A percentile compares a stretch with the other conserved stretches of the same genome.
Conservation (phyloP, 495 filamentous ascomycete species). For the Clohesyomyces aquaticus region DNA sequence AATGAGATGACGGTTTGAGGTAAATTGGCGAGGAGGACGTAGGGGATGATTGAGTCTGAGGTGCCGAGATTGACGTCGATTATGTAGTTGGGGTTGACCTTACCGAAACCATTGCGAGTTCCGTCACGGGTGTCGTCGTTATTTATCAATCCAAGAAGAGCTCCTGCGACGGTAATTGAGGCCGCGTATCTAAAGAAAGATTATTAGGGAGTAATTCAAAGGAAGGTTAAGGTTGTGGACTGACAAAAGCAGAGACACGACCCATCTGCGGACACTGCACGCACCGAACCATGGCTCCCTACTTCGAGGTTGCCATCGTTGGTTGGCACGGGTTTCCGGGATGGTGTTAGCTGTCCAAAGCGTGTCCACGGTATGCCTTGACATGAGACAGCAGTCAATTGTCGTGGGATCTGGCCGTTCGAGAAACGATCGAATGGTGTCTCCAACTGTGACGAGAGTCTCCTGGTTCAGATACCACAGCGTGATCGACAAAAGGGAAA, state of each 20-base stretch:
- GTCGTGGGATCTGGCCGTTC: conserved; percentile 11
- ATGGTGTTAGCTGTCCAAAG: conserved; percentile 2
- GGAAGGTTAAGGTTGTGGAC: not conserved
- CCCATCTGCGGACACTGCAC: conserved; percentile 7
- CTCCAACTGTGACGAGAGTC: conserved; percentile 20
- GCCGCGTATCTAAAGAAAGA: not conserved
- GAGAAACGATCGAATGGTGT: conserved; percentile 21
- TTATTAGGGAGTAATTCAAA: not conserved
- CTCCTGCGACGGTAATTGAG: conserved; percentile 1
- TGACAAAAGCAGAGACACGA: conserved; percentile 8
- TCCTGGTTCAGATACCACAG: conserved; percentile 2
- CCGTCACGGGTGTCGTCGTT: not conserved
- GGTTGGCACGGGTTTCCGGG: conserved; percentile 2
- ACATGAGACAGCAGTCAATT: conserved; percentile 12
- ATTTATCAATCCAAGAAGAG: not conserved
- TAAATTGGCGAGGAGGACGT: conserved; percentile 31
- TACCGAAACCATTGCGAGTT: conserved; percentile 11
- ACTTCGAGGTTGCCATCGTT: not conserved
- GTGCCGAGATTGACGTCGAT: not conserved
- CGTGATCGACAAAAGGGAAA: conserved; percentile 16
- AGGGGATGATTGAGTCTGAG: conserved; percentile 10
- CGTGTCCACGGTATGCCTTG: not conserved
- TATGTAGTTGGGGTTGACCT: conserved; percentile 13
- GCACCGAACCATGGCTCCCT: conserved; percentile 9
- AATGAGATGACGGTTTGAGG: conserved; percentile 30